Percentiles rank a stretch among this genome's conserved stretches.
phyloP scores from a whole-genome alignment of 352 stramenopile species.

The Globisporangium polare region DNA sequence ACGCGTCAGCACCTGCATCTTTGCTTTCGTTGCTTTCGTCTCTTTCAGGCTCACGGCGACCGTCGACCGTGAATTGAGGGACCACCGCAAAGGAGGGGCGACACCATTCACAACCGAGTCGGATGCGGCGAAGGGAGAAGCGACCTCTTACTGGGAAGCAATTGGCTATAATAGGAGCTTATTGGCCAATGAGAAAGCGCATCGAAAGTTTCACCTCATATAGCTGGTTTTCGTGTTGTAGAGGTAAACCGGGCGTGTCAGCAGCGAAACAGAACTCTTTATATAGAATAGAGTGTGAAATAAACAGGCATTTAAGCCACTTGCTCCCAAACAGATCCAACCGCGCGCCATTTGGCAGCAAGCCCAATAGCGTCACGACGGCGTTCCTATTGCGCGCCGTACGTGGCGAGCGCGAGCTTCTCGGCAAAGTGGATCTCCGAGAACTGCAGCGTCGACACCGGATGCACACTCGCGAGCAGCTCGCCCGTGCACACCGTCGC shows the following conservation, averaged over 20 bases:
- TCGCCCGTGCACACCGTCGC: conserved; percentile 1
- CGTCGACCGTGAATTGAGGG: too few relatives aligned
- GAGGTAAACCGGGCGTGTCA: too few relatives aligned
- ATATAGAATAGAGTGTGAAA: background rate
- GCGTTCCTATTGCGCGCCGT: conserved; percentile 24
- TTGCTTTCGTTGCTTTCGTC: conserved; percentile 8
- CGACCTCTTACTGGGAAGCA: background rate
- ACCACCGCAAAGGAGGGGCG: conserved; percentile 14
- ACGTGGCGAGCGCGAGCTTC: conserved; percentile 53
- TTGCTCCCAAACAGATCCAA: background rate
- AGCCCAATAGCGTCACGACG: background rate
- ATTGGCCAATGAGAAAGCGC: background rate
- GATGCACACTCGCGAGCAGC: conserved; percentile 49
- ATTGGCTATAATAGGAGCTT: conserved; percentile 9
- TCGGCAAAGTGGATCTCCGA: conserved; percentile 66
- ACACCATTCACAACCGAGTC: background rate
- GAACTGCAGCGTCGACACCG: conserved; percentile 33
- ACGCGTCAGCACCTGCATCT: conserved; percentile 33
- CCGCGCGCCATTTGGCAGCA: background rate
- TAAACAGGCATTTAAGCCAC: background rate
- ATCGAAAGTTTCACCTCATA: background rate
- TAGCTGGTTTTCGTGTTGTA: background rate
- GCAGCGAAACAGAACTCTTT: too few relatives aligned
- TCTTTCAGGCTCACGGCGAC: too few relatives aligned
- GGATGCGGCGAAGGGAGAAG: background rate